Base-by-base conservation (phyloP, 306 rosid species). In the Malus sylvestris region DNA sequence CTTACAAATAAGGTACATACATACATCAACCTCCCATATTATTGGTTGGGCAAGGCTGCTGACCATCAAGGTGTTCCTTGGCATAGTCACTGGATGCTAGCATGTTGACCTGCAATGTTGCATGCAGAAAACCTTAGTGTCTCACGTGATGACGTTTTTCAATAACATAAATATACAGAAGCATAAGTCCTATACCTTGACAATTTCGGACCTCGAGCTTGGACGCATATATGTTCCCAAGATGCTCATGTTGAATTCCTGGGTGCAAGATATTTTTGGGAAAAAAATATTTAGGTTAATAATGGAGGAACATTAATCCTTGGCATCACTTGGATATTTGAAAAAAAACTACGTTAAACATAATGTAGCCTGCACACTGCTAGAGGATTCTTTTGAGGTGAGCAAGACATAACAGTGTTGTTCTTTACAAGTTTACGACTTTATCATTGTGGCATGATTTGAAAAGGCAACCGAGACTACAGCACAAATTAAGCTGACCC, bases 201-300 rank as follows among this genome's bases (percentile, higher is more conserved):
- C 89, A 77, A 92, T 90, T 83, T 92, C 96, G 3, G 93, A 88
- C 81, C 77, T 90, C 65, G 93, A 81, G 78, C 93, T 84, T 72
- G 96, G 92, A 20, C 96, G 91, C 79, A 82, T 85, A 82, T 88
- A 83, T 71, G 97, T 93, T 53, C 93, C 96, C 75, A 92, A 87
- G 62, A 92, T 90, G 33, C 97, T 92, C 88, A 88, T 32, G 87
- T 88, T 90, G 89, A 92, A 92, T 80, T 90, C 97, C 96, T 90
- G 91, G 65, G 77, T 15, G 45, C 63, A 83, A 66, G 75, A 73
- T 57, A 75, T 78, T 71, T 68, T 30, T 46, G 69, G 18, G 51
- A 68, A 33, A 81, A 18, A 22, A 33, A 63, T 22, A 10, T 51
- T 52, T 33, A 46, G 67, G 51, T 69, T 62, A 33, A 33, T 33